phyloP scores from a whole-genome alignment of 1,139 yeast species.

The Saccharomyces hybrid region DNA sequence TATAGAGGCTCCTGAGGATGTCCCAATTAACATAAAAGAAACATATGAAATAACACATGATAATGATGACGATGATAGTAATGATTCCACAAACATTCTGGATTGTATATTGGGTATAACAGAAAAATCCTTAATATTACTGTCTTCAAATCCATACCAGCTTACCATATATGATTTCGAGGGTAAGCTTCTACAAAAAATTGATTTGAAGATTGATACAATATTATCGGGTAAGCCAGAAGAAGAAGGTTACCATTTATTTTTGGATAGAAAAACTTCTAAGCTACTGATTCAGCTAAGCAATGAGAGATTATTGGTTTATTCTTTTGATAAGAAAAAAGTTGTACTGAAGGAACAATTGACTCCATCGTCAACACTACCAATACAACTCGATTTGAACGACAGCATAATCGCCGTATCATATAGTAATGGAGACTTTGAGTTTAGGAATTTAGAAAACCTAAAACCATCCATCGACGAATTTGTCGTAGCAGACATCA shows the following conservation, averaged over 20 bases:
- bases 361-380: background rate
- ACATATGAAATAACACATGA: background rate
- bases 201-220: slow-evolving; percentile 16
- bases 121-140: slow-evolving; percentile 27
- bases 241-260: slow-evolving; percentile 11
- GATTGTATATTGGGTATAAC: slow-evolving; percentile 28
- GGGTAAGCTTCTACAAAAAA: slow-evolving; percentile 23
- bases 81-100: slow-evolving; percentile 6
- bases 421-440: background rate
- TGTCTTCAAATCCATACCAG: slow-evolving; percentile 19
- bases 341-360: slow-evolving; percentile 13
- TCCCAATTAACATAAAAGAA: background rate
- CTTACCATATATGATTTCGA: slow-evolving; percentile 26
- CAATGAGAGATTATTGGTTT: slow-evolving; percentile 16
- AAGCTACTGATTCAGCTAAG: slow-evolving; percentile 24
- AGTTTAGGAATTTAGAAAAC: background rate
- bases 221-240: slow-evolving; percentile 5
- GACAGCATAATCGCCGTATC: background rate
- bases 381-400: background rate
- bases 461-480: background rate
- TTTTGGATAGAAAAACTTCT: slow-evolving; percentile 27
- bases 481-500: background rate
- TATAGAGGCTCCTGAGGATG: slow-evolving; percentile 2
- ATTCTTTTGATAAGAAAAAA: slow-evolving; percentile 30
- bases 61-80: background rate